Evolutionary conservation across 1,284 basidiomycete species (phyloP).

Genomic region (Nidula niveotomentosa): DNA sequence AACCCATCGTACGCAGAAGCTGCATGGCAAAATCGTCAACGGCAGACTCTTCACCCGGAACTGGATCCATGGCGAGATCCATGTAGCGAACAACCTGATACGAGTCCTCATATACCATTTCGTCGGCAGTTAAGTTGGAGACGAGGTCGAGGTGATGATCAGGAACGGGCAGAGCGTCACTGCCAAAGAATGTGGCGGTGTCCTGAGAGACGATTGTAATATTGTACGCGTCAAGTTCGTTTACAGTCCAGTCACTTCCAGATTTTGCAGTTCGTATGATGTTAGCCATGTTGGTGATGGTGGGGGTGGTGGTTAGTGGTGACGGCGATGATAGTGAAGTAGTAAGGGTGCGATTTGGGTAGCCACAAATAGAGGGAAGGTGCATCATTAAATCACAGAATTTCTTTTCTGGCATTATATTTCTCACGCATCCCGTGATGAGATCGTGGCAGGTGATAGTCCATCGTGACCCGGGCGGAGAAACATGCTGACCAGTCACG

Average conservation of each 20-base stretch:
- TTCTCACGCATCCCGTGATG: no score
- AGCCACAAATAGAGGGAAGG: no score
- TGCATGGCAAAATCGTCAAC: slow-evolving; percentile 18
- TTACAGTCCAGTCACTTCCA: slow-evolving; percentile 22
- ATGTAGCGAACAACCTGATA: background rate
- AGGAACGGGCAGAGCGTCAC: slow-evolving; percentile 8
- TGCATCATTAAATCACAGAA: no score
- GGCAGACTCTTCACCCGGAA: slow-evolving; percentile 2
- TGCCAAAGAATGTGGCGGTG: slow-evolving; percentile 18
- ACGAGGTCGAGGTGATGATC: no score
- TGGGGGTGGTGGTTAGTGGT: background rate
- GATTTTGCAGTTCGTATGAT: slow-evolving; percentile 19
- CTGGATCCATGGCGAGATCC: background rate
- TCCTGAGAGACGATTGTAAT: slow-evolving; percentile 17
- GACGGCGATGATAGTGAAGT: no score
- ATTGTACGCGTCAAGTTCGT: slow-evolving; percentile 25
- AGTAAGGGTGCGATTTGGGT: no score
- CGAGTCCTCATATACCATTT: background rate
- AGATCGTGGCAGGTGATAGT: no score
- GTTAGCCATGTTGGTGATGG: slow-evolving; percentile 14
- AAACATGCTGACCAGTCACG: no score
- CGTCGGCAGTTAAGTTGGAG: background rate
- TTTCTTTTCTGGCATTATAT: no score
- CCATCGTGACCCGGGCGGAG: no score
- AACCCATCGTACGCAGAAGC: slow-evolving; percentile 18